Evolutionary conservation across 1,139 yeast genomes (phyloP).

Genomic region (Protomyces lactucae-debilis): DNA sequence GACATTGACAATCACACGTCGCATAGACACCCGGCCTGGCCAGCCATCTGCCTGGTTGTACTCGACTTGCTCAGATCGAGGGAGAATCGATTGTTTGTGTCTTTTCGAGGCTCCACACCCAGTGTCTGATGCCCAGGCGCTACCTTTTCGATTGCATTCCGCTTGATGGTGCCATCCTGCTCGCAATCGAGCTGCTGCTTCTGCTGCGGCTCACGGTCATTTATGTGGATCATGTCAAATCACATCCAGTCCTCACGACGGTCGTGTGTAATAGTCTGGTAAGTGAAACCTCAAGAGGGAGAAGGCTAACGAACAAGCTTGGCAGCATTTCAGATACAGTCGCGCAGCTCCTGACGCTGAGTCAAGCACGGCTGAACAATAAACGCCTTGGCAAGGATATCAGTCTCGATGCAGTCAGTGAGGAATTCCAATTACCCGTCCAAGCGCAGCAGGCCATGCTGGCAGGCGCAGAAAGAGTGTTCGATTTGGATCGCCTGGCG

Average conservation of each 20-base stretch:
- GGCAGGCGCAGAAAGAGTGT: constrained; percentile 18
- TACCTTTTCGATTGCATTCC: constrained; percentile 3
- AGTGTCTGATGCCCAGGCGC: background rate
- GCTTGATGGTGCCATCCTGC: constrained; percentile 4
- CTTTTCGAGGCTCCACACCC: no score
- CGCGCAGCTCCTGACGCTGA: constrained; percentile 26
- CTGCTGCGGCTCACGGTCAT: constrained; percentile 17
- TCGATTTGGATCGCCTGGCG: constrained; percentile 22
- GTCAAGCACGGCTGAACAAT: constrained; percentile 2
- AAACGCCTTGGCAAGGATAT: constrained; percentile 8
- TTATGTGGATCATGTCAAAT: constrained; percentile 13
- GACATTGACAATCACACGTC: no score
- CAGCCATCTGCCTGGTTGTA: no score
- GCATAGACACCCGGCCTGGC: no score
- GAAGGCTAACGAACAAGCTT: background rate
- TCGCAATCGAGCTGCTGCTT: constrained; percentile 1
- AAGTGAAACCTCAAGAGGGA: background rate
- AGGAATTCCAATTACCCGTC: constrained; percentile 15
- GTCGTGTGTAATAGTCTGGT: constrained; percentile 19
- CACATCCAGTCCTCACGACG: constrained; percentile 26
- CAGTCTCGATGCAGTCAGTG: constrained; percentile 16
- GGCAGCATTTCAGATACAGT: constrained; percentile 26
- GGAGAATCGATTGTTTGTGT: no score
- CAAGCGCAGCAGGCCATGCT: constrained; percentile 17
- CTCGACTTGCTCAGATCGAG: no score